Conservation (phyloP, 495 filamentous ascomycete species). For the Penicillium bialowiezense region DNA sequence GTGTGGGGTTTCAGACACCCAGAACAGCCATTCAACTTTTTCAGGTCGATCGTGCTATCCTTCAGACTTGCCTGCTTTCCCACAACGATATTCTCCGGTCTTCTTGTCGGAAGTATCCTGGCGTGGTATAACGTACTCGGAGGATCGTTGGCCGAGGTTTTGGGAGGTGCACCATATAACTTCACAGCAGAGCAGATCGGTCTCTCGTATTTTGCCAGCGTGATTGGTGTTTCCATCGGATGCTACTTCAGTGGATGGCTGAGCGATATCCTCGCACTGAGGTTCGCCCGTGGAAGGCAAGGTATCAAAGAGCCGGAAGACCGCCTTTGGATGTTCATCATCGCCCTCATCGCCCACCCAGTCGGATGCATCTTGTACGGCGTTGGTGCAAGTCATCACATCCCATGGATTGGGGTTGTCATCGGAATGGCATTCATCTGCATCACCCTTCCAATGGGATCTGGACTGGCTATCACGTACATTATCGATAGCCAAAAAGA, state of each 20-base stretch:
- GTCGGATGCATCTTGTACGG: constrained; percentile 15
- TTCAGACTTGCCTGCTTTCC: constrained; percentile 18
- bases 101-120: constrained; percentile 9
- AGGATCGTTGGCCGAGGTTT: constrained; percentile 6
- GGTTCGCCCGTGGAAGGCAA: constrained; percentile 24
- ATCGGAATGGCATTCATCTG: constrained; percentile 18
- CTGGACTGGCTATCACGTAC: constrained; percentile 19
- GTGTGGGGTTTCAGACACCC: constrained; percentile 1
- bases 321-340: constrained; percentile 13
- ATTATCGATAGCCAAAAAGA: constrained; percentile 32
- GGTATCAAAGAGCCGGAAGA: constrained; percentile 38
- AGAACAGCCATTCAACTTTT: constrained; percentile 2
- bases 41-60: background rate
- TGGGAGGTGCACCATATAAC: constrained; percentile 16
- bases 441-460: constrained; percentile 13
- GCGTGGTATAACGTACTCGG: constrained; percentile 9
- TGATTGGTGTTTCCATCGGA: constrained; percentile 19
- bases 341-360: constrained; percentile 7
- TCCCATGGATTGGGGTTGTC: constrained; percentile 24
- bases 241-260: constrained; percentile 10
- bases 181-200: constrained; percentile 8
- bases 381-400: constrained; percentile 12
- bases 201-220: constrained; percentile 5
- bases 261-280: constrained; percentile 22
- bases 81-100: constrained; percentile 7